Conservation (phyloP, 192 early-diverging fungal genomes). For the Podila verticillata region DNA sequence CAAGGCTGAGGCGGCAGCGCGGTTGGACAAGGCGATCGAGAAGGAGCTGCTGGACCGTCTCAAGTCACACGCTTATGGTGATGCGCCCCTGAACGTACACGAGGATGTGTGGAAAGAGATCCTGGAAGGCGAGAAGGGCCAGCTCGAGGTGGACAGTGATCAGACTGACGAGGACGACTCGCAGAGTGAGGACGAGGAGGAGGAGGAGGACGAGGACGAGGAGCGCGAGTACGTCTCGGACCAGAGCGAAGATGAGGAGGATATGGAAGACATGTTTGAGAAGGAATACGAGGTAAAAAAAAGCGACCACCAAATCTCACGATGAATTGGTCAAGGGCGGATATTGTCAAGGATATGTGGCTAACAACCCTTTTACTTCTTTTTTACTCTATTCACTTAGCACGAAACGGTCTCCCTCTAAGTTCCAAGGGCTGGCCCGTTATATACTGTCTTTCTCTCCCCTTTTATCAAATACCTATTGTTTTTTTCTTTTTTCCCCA, state of each 20-base stretch:
- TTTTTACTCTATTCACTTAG: not conserved
- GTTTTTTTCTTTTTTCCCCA: not conserved
- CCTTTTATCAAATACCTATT: not conserved
- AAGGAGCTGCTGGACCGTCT: constrained; percentile 95
- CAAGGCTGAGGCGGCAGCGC: constrained; percentile 91
- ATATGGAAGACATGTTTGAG: constrained; percentile 65
- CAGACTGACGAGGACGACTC: constrained; percentile 77
- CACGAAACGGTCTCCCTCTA: not conserved
- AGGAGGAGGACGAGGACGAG: constrained; percentile 60
- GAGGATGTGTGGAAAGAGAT: constrained; percentile 90
- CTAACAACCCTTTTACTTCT: not conserved
- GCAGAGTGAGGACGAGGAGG: constrained; percentile 60
- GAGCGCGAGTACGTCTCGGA: constrained; percentile 70
- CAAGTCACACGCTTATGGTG: constrained; percentile 94
- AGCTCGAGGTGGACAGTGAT: constrained; percentile 74
- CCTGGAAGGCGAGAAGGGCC: constrained; percentile 79
- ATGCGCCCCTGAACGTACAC: constrained; percentile 95
- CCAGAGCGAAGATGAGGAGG: constrained; percentile 72
- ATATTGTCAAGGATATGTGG: not conserved
- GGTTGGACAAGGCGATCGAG: constrained; percentile 92
- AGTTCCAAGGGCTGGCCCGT: not conserved
- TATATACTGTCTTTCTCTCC: not conserved
- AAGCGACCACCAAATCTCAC: not conserved
- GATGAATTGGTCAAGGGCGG: not conserved
- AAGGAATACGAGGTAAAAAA: constrained; percentile 52